Percentiles rank a stretch among this genome's conserved stretches.
phyloP scores from a whole-genome alignment of 805 yeast species.

The Pichia phayaonensis region DNA sequence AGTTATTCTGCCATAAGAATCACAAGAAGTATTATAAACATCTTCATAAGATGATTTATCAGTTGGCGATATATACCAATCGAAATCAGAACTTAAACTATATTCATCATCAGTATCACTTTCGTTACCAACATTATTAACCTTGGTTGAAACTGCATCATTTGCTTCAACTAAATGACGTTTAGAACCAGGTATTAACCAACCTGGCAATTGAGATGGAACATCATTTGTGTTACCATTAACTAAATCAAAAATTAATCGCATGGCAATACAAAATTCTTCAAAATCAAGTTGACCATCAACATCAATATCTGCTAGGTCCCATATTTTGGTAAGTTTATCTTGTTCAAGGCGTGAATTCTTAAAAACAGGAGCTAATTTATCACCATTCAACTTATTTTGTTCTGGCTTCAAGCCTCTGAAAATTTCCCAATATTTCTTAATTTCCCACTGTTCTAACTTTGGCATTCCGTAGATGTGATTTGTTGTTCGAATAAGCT shows the following conservation, averaged over 20 bases:
- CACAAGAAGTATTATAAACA: conserved; percentile 67
- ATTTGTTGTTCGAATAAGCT: not conserved
- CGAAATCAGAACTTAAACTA: conserved; percentile 59
- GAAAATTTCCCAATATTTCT: conserved; percentile 97
- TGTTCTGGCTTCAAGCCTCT: conserved; percentile 77
- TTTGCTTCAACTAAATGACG: conserved; percentile 82
- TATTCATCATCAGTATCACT: conserved; percentile 60
- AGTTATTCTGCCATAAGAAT: conserved; percentile 69
- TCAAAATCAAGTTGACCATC: conserved; percentile 93
- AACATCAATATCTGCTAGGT: conserved; percentile 82
- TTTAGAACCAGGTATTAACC: conserved; percentile 90
- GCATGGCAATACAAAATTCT: conserved; percentile 96
- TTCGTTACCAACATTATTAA: conserved; percentile 24
- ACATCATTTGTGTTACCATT: conserved; percentile 53
- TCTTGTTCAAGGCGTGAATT: conserved; percentile 77
- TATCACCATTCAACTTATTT: conserved; percentile 76
- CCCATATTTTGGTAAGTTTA: conserved; percentile 84
- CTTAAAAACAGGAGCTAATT: conserved; percentile 77
- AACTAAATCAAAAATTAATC: conserved; percentile 84
- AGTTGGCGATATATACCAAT: conserved; percentile 93
- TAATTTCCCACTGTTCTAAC: conserved; percentile 90
- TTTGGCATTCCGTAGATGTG: conserved; percentile 37
- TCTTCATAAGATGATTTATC: conserved; percentile 75
- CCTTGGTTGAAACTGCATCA: conserved; percentile 41
- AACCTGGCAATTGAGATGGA: conserved; percentile 73